Base-by-base conservation (phyloP, 805 yeast genomes). In the Candida suzukii region DNA sequence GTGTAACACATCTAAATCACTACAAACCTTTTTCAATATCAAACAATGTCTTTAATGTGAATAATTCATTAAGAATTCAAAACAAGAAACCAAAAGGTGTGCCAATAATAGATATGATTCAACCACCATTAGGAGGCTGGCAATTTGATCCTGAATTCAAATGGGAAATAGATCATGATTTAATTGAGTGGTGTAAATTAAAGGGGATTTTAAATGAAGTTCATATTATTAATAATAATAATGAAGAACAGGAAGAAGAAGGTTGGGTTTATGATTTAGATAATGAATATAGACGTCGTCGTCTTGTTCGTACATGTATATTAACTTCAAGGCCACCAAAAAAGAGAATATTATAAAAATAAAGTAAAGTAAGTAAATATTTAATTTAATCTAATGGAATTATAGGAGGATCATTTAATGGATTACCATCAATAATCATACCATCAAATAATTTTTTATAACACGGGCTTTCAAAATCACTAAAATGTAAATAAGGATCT, bases 41-140 rank as follows among this genome's bases (percentile, higher is more conserved):
- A 0, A 64, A 65, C 12, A 64, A 66, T 3, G 57, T 80, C 0
- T 90, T 82, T 58, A 80, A 76, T 43, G 54, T 58, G 17, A 58
- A 60, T 20, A 78, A 80, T 46, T 55, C 64, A 4, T 59, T 48
- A 18, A 61, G 84, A 31, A 54, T 61, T 30, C 63, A 73, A 16
- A 71, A 70, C 39, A 74, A 71, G 42, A 68, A 75, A 11, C 96
- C 96, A 1, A 70, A 71, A 2, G 95, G 95, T 0, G 77, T 77
- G 0, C 57, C 64, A 17, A 61, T 62, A 27, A 54, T 88, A 18
- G 63, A 67, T 2, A 76, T 78, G 19, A 75, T 88, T 1, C 49
- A 54, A 22, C 80, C 95, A 1, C 96, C 96, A 1, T 38, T 44
- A 8, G 80, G 78, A 13, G 80, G 78, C 13, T 88, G 96, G 96